These are phyloP conservation scores for Cyamopsis tetragonoloba DNA, from an alignment of 306 rosid species.

Conservation along the genomic window DNA sequence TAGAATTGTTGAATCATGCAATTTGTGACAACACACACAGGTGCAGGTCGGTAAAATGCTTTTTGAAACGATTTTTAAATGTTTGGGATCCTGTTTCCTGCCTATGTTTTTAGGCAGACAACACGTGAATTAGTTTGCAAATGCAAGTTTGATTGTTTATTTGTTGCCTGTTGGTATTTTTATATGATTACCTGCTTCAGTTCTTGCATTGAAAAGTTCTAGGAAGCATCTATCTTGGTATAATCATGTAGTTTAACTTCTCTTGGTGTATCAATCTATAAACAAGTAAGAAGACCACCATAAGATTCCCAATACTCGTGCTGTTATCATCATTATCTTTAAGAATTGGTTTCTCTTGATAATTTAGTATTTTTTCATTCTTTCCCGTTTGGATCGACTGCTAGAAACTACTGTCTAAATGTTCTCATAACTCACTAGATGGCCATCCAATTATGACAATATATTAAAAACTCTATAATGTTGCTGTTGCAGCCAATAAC, in stretches of 20 bases:
- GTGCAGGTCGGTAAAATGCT: background rate
- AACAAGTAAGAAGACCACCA: constrained; percentile 2
- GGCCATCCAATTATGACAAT: background rate
- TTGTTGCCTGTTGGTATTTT: too few species aligned
- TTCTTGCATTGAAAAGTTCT: background rate
- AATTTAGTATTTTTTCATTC: background rate
- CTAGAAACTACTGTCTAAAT: background rate
- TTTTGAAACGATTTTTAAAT: background rate
- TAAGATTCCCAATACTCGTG: background rate
- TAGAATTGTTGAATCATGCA: background rate
- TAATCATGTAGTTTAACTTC: background rate
- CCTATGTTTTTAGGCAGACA: too few species aligned
- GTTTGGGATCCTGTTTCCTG: background rate
- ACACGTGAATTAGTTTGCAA: too few species aligned
- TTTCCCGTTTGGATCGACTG: background rate
- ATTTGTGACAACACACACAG: background rate
- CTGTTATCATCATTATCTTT: background rate
- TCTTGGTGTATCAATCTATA: background rate
- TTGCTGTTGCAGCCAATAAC: constrained; percentile 80
- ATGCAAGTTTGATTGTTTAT: too few species aligned
- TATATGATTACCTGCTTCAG: background rate
- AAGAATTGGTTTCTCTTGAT: background rate
- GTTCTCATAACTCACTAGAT: background rate
- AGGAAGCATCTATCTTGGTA: background rate
- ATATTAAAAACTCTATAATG: constrained; percentile 12